These are phyloP conservation scores for Chalara sp. DNA, from an alignment of 2,329 filamentous ascomycete genomes.

Conservation along the genomic window DNA sequence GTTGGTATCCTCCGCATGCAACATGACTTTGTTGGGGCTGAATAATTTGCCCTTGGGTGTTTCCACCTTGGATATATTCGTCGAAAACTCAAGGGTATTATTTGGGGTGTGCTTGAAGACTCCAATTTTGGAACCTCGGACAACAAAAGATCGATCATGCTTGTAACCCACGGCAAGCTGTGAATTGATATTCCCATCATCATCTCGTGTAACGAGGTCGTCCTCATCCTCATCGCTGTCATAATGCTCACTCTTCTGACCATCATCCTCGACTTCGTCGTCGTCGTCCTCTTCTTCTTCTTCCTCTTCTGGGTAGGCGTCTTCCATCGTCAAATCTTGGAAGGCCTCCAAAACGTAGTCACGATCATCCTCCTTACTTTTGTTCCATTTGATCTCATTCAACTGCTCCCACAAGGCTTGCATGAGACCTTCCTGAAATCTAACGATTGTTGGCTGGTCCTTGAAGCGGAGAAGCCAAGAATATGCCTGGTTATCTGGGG, in stretches of 20 bases:
- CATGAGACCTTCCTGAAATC: slow-evolving; percentile 90
- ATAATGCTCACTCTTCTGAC: slow-evolving; percentile 64
- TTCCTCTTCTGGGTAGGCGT: slow-evolving; percentile 47
- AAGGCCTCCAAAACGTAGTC: slow-evolving; percentile 96
- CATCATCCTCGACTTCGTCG: slow-evolving; percentile 54
- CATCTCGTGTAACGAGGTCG: slow-evolving; percentile 58
- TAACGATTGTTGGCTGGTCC: slow-evolving; percentile 71
- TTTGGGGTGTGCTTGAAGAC: slow-evolving; percentile 95
- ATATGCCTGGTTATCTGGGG: slow-evolving; percentile 79
- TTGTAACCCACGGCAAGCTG: slow-evolving; percentile 95
- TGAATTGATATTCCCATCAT: slow-evolving; percentile 83
- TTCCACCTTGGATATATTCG: slow-evolving; percentile 92
- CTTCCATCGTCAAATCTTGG: slow-evolving; percentile 88
- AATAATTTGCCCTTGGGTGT: slow-evolving; percentile 83
- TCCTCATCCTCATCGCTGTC: slow-evolving; percentile 76
- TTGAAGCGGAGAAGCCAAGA: slow-evolving; percentile 95
- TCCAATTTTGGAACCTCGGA: slow-evolving; percentile 94
- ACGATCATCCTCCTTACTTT: slow-evolving; percentile 83
- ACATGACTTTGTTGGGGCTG: slow-evolving; percentile 65
- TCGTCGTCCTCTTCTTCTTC: slow-evolving; percentile 44
- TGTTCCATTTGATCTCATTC: slow-evolving; percentile 90
- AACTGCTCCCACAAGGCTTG: slow-evolving; percentile 94
- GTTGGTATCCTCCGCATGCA: slow-evolving; percentile 28
- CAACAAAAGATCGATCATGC: slow-evolving; percentile 93
- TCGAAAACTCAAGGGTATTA: slow-evolving; percentile 91